A percentile compares a stretch with the other conserved stretches of the same genome.
phyloP scores from a whole-genome alignment of 2,329 filamentous ascomycete genomes.

The Pezicula neosporulosa region DNA sequence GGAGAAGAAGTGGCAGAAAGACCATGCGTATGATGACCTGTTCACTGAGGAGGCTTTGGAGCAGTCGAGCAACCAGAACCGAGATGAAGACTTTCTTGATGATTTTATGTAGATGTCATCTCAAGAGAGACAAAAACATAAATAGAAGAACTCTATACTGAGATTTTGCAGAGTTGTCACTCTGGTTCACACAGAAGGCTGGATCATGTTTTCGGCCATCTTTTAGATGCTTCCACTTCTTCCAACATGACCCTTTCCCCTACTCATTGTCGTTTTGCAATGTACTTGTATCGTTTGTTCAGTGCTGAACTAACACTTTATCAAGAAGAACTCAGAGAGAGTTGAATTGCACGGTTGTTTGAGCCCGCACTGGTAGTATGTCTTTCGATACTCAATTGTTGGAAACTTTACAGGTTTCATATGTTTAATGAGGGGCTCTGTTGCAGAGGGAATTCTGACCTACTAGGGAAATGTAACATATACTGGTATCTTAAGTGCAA shows the following conservation, averaged over 20 bases:
- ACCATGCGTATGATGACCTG: constrained; percentile 95
- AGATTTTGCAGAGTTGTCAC: background rate
- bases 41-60: constrained; percentile 81
- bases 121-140: background rate
- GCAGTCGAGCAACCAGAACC: constrained; percentile 79
- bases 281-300: too few species aligned
- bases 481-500: background rate
- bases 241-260: too few species aligned
- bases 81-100: constrained; percentile 73
- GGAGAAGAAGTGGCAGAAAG: constrained; percentile 89
- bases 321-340: too few species aligned
- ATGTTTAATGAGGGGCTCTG: too few species aligned
- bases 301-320: too few species aligned
- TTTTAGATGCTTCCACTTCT: background rate
- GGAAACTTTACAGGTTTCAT: too few species aligned
- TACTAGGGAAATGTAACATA: background rate
- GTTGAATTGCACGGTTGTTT: too few species aligned
- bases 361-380: too few species aligned
- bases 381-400: too few species aligned
- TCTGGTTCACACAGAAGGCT: too few species aligned
- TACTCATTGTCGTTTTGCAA: too few species aligned
- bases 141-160: background rate
- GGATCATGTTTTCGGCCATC: background rate
- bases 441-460: too few species aligned
- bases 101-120: constrained; percentile 78